Evolutionary conservation across 345 rosid species (phyloP).

Genomic region (Schrenkiella parvula): DNA sequence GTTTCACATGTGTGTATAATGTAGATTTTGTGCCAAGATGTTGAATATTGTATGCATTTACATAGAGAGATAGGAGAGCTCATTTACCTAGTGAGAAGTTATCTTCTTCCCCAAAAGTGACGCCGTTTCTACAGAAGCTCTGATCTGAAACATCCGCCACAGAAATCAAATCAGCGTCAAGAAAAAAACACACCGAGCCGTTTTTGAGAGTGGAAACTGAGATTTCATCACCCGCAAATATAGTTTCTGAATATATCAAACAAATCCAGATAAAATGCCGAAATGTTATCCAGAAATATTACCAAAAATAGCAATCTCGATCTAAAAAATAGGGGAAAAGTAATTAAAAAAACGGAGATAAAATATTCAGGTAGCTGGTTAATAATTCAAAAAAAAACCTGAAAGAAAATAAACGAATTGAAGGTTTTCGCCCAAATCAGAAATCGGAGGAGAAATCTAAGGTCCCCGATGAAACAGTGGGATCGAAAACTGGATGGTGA

Average conservation of each 20-base stretch:
- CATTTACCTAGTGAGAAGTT: conserved; percentile 2
- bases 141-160: conserved; percentile 22
- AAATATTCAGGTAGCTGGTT: too few relatives aligned
- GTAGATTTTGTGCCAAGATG: not conserved
- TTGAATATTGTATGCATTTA: not conserved
- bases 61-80: not conserved
- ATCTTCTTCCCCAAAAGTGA: conserved; percentile 15
- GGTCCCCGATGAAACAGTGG: conserved; percentile 34
- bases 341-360: too few relatives aligned
- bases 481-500: conserved; percentile 9
- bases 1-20: not conserved
- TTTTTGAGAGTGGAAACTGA: not conserved
- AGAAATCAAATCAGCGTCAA: conserved; percentile 1
- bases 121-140: conserved; percentile 12
- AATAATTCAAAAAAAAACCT: too few relatives aligned
- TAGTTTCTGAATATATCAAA: conserved; percentile 9
- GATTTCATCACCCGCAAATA: not conserved
- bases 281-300: not conserved
- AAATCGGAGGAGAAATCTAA: conserved; percentile 15
- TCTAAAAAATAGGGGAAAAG: too few relatives aligned
- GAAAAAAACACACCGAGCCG: not conserved
- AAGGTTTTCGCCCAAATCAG: not conserved
- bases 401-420: too few relatives aligned
- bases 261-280: conserved; percentile 12
- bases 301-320: conserved; percentile 31